Evolutionary conservation across 768 basidiomycete species (phyloP).

Genomic region (Myochromella boudieri): DNA sequence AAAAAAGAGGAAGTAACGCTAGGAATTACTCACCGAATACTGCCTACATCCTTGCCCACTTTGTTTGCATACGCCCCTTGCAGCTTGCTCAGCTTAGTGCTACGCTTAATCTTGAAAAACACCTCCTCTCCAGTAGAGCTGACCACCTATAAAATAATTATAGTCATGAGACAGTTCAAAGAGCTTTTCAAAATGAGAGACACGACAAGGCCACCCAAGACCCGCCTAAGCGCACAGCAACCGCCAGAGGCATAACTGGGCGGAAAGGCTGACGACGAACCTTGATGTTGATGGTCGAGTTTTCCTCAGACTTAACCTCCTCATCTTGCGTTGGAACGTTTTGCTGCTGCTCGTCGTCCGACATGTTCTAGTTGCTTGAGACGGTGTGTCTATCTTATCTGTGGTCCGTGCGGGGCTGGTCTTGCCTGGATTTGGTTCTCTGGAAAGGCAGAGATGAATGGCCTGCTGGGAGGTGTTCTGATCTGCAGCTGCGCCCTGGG

Average conservation of each 20-base stretch:
- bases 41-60: constrained; percentile 85
- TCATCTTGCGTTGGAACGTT: not conserved
- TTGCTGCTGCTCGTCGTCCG: constrained; percentile 15
- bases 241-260: not conserved
- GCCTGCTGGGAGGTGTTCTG: too few relatives aligned
- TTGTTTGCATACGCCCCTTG: constrained; percentile 91
- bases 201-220: not conserved
- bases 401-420: too few relatives aligned
- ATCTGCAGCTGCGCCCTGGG: too few relatives aligned
- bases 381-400: too few relatives aligned
- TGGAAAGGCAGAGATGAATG: too few relatives aligned
- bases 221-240: not conserved
- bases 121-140: constrained; percentile 82
- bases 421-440: too few relatives aligned
- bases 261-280: constrained; percentile 8
- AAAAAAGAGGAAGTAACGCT: not conserved
- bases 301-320: constrained; percentile 9
- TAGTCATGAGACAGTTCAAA: not conserved
- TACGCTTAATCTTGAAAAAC: constrained; percentile 96
- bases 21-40: constrained; percentile 70
- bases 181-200: not conserved
- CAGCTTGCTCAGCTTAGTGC: constrained; percentile 88
- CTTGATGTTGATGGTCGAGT: constrained; percentile 16
- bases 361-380: too few relatives aligned
- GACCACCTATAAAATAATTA: constrained; percentile 52